Percentiles rank a stretch among this genome's conserved stretches.
phyloP scores from a whole-genome alignment of 495 filamentous ascomycete genomes.

The Aspergillus steynii region DNA sequence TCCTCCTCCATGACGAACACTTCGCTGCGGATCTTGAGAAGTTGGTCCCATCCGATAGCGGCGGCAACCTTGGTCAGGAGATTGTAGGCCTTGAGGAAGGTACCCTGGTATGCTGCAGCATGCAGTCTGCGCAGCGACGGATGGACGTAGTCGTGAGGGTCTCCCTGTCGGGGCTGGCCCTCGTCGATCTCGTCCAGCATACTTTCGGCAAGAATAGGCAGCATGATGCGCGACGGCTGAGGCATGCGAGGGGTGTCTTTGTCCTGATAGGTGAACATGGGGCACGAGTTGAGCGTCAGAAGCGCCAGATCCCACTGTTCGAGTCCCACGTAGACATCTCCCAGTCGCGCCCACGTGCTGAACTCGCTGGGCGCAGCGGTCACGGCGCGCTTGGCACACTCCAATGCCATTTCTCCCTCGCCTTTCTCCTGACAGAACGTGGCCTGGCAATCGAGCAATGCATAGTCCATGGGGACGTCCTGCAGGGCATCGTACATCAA shows the following conservation, averaged over 20 bases:
- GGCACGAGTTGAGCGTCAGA: constrained; percentile 96
- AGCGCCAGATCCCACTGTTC: constrained; percentile 94
- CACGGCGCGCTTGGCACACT: constrained; percentile 90
- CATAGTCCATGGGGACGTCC: constrained; percentile 93
- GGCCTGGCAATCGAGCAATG: constrained; percentile 89
- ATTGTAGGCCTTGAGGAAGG: constrained; percentile 91
- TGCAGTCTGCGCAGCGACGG: constrained; percentile 83
- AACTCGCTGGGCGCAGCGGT: constrained; percentile 96
- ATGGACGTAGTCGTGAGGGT: constrained; percentile 78
- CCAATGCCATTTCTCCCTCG: constrained; percentile 79
- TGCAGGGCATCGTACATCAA: constrained; percentile 85
- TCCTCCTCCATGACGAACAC: constrained; percentile 99
- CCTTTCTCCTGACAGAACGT: constrained; percentile 90
- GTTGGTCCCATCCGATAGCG: constrained; percentile 96
- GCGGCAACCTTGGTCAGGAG: constrained; percentile 91
- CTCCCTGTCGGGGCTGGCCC: constrained; percentile 69
- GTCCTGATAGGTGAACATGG: constrained; percentile 99
- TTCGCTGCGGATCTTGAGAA: constrained; percentile 88
- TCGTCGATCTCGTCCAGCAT: constrained; percentile 95
- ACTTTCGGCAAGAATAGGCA: constrained; percentile 87
- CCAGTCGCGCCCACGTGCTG: constrained; percentile 91
- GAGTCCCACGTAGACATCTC: constrained; percentile 86
- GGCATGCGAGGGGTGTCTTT: constrained; percentile 95
- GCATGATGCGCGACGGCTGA: constrained; percentile 78
- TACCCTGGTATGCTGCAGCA: constrained; percentile 86